Evolutionary conservation across 495 filamentous ascomycete genomes (phyloP).

Genomic region (Tuber umbilicatum): DNA sequence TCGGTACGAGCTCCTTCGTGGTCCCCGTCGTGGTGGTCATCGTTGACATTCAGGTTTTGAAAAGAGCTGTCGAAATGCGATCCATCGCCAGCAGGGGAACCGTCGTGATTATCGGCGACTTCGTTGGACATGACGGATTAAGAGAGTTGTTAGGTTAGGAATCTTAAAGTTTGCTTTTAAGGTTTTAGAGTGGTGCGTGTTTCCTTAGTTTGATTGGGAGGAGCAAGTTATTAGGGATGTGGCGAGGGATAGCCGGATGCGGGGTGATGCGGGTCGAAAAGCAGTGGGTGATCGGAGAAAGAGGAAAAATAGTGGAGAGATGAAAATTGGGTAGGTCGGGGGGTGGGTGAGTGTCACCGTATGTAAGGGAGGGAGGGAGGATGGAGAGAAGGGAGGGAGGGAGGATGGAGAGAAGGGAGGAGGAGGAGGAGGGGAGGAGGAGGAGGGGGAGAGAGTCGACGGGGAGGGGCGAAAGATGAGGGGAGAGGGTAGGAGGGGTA

Average conservation of each 20-base stretch:
- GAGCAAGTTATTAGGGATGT: not conserved
- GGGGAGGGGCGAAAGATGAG: not conserved
- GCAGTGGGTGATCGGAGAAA: conserved; percentile 14
- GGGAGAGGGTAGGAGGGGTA: conserved; percentile 6
- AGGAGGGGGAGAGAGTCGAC: conserved; percentile 4
- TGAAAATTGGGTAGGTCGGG: not conserved
- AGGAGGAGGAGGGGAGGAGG: conserved; percentile 8
- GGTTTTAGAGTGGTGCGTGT: conserved; percentile 14
- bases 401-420: conserved; percentile 2
- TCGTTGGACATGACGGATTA: conserved; percentile 40
- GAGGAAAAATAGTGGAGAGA: not conserved
- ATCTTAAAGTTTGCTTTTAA: conserved; percentile 17
- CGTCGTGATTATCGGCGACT: conserved; percentile 15
- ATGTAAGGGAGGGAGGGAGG: conserved; percentile 13
- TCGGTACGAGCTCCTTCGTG: conserved; percentile 55
- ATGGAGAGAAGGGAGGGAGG: conserved; percentile 12
- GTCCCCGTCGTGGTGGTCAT: conserved; percentile 37
- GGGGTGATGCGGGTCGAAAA: conserved; percentile 21
- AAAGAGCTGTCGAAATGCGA: conserved; percentile 41
- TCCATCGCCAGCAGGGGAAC: conserved; percentile 31
- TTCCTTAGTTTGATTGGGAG: conserved; percentile 14
- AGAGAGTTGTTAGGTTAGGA: conserved; percentile 10
- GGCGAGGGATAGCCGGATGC: conserved; percentile 4
- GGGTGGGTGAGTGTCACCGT: too few species aligned
- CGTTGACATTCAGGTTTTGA: conserved; percentile 39